phyloP scores from a whole-genome alignment of 1,139 yeast species.

The Oligophagozyma castellii region DNA sequence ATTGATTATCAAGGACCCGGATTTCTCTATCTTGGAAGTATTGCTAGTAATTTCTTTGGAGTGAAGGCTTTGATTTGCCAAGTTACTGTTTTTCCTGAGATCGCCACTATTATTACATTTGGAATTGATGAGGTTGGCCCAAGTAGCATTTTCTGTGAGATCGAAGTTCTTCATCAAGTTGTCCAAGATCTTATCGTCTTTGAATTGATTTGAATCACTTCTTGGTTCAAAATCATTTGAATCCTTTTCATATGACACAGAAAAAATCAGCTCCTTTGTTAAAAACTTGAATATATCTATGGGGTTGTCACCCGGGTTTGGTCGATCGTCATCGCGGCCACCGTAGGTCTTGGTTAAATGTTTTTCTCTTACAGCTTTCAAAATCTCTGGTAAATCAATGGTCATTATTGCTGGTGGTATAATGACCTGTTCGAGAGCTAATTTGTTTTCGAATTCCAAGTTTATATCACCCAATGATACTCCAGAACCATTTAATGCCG shows the following conservation, averaged over 20 bases:
- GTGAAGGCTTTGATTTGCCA: conserved; percentile 3
- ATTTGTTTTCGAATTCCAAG: conserved; percentile 6
- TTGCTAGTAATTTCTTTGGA: conserved; percentile 2
- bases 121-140: conserved; percentile 19
- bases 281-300: conserved; percentile 22
- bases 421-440: conserved; percentile 4
- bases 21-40: neutral
- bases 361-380: conserved; percentile 16
- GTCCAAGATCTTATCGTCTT: neutral
- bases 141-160: conserved; percentile 21
- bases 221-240: conserved; percentile 4
- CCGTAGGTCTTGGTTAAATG: conserved; percentile 6
- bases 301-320: conserved; percentile 17
- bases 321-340: conserved; percentile 5
- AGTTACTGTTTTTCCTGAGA: conserved; percentile 8
- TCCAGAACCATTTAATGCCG: conserved; percentile 4
- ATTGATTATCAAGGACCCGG: neutral
- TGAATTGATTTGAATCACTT: conserved; percentile 2
- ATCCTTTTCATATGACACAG: conserved; percentile 12
- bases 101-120: conserved; percentile 1
- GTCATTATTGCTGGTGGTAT: conserved; percentile 17
- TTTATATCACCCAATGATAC: conserved; percentile 6
- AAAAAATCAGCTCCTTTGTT: conserved; percentile 22
- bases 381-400: conserved; percentile 20
- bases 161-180: conserved; percentile 18